These are phyloP conservation scores for Quercus lobata DNA, from an alignment of 331 rosid genomes.

Conservation along the genomic window DNA sequence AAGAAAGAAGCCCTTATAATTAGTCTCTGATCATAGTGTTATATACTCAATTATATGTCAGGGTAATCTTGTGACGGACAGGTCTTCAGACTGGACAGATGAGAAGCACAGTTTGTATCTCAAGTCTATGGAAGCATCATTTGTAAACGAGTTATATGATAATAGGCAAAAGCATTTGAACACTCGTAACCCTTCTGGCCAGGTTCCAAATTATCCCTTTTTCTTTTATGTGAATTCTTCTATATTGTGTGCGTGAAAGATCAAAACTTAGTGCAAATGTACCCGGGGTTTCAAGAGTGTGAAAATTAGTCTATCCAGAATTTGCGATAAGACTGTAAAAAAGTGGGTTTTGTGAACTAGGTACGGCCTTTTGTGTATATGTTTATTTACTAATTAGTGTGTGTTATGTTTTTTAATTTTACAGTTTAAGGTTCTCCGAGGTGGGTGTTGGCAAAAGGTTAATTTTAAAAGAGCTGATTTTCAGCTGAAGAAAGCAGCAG, in stretches of 20 bases:
- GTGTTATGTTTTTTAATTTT: background rate
- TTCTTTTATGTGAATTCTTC: background rate
- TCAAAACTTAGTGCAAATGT: too few relatives aligned
- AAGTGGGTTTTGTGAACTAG: too few relatives aligned
- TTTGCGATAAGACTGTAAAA: too few relatives aligned
- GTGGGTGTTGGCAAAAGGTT: constrained; percentile 60
- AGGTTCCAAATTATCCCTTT: constrained; percentile 35
- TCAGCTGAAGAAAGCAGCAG: constrained; percentile 21
- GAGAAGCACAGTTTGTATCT: constrained; percentile 88
- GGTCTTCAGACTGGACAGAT: constrained; percentile 72
- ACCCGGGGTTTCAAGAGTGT: too few relatives aligned
- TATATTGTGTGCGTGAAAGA: background rate
- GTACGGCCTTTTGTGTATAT: too few relatives aligned
- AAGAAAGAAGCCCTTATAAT: background rate
- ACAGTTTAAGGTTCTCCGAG: constrained; percentile 66
- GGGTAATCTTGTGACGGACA: constrained; percentile 32
- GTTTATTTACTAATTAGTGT: background rate
- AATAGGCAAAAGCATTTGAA: constrained; percentile 10
- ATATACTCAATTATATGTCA: constrained; percentile 3
- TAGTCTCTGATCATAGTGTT: background rate
- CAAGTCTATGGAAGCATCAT: constrained; percentile 87
- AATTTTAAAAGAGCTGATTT: constrained; percentile 44
- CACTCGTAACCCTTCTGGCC: constrained; percentile 35
- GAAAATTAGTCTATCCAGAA: too few relatives aligned
- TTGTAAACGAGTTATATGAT: constrained; percentile 68